Evolutionary conservation across 108 stramenopile genomes (phyloP).

Genomic region (Aurantiochytrium sp.): DNA sequence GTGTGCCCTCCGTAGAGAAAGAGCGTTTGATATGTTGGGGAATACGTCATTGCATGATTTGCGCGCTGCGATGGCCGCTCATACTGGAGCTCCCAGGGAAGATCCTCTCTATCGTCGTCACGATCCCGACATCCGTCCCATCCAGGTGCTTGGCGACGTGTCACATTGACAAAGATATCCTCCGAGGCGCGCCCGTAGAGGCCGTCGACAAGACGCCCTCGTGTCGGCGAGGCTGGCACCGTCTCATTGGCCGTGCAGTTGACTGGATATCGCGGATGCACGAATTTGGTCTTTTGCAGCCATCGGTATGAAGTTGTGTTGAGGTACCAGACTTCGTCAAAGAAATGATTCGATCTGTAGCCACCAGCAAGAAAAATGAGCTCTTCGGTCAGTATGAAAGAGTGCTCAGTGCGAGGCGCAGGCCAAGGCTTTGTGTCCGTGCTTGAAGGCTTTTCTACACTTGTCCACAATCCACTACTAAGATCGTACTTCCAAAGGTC

Average conservation of each 20-base stretch:
- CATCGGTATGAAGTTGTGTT: conserved; percentile 57
- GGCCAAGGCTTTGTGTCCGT: conserved; percentile 11
- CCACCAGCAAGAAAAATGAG: conserved; percentile 63
- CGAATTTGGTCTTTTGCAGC: conserved; percentile 58
- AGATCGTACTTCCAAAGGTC: conserved; percentile 70
- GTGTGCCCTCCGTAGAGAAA: conserved; percentile 63
- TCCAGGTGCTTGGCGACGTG: conserved; percentile 59
- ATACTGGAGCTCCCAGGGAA: conserved; percentile 44
- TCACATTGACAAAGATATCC: conserved; percentile 56
- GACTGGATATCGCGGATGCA: conserved; percentile 60
- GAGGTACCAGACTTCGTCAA: conserved; percentile 72
- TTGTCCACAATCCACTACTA: conserved; percentile 46
- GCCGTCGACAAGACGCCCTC: conserved; percentile 42
- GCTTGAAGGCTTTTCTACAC: not conserved
- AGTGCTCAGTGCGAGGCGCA: conserved; percentile 36
- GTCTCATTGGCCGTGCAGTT: conserved; percentile 63
- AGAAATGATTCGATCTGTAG: conserved; percentile 59
- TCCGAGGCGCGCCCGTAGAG: conserved; percentile 42
- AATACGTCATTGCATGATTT: conserved; percentile 47
- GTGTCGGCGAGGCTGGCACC: conserved; percentile 55
- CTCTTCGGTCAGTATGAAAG: conserved; percentile 30
- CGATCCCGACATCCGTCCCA: conserved; percentile 77
- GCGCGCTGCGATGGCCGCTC: conserved; percentile 52
- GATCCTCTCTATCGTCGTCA: conserved; percentile 35
- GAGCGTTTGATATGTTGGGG: conserved; percentile 41